phyloP scores from a whole-genome alignment of 2,329 filamentous ascomycete genomes.

The Botrytis porri region DNA sequence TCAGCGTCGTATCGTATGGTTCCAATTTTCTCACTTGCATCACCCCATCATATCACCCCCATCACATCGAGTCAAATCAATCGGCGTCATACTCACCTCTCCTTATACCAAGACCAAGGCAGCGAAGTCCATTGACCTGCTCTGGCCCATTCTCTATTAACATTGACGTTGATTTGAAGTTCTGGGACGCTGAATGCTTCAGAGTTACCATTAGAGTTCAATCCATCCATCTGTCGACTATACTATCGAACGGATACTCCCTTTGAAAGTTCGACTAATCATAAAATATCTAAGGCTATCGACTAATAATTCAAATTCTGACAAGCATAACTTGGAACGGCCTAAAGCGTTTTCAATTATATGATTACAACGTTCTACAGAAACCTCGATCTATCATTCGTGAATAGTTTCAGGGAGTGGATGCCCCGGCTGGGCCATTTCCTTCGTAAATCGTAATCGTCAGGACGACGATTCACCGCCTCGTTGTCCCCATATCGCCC shows the following conservation, averaged over 20 bases:
- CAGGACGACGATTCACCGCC: conserved; percentile 19
- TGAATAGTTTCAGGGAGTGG: conserved; percentile 11
- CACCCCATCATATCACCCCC: not conserved
- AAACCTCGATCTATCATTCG: conserved; percentile 14
- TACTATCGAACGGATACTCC: conserved; percentile 18
- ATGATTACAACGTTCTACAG: not conserved
- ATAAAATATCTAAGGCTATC: conserved; percentile 15
- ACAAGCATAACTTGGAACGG: conserved; percentile 1
- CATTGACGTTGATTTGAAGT: conserved; percentile 3
- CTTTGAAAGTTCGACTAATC: conserved; percentile 12
- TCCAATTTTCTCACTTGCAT: conserved; percentile 14
- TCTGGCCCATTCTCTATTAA: not conserved
- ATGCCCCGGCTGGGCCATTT: conserved; percentile 6
- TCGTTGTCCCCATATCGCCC: conserved; percentile 10
- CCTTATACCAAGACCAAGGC: not conserved
- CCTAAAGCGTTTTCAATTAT: not conserved
- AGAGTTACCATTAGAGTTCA: not conserved
- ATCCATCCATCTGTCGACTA: not conserved
- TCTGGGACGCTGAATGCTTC: not conserved
- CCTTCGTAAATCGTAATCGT: conserved; percentile 18
- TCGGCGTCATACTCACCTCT: conserved; percentile 6
- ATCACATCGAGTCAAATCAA: not conserved
- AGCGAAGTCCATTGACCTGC: not conserved
- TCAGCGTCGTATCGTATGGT: conserved; percentile 14
- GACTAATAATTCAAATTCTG: not conserved